phyloP scores from a whole-genome alignment of 2,329 filamentous ascomycete species.

The Lomentospora prolificans region DNA sequence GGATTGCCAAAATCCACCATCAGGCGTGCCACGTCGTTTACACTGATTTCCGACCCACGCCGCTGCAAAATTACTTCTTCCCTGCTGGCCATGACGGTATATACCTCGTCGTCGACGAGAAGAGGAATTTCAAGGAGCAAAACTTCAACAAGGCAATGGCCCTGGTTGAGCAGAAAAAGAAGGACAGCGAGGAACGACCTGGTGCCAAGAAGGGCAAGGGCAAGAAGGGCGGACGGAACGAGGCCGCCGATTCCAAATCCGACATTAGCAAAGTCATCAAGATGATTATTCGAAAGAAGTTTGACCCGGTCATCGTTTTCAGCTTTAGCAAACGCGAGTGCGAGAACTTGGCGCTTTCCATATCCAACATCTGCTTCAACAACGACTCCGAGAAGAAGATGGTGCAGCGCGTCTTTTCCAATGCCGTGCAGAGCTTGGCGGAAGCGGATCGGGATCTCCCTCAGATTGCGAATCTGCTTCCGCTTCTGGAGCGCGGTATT shows the following conservation, averaged over 20 bases:
- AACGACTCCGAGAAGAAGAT: conserved; percentile 91
- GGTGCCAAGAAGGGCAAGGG: conserved; percentile 69
- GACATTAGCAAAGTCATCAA: conserved; percentile 97
- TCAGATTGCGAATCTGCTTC: conserved; percentile 84
- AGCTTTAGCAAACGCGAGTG: conserved; percentile 98
- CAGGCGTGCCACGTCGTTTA: conserved; percentile 99
- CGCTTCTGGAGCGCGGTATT: conserved; percentile 81
- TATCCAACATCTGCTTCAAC: conserved; percentile 86
- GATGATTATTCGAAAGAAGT: conserved; percentile 97
- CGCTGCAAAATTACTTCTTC: conserved; percentile 96
- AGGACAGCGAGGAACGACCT: conserved; percentile 63
- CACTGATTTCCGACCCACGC: conserved; percentile 94
- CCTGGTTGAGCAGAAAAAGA: conserved; percentile 75
- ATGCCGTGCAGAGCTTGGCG: conserved; percentile 83
- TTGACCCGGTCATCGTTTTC: conserved; percentile 98
- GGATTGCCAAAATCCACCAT: conserved; percentile 96
- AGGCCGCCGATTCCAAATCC: conserved; percentile 48
- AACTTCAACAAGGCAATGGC: conserved; percentile 97
- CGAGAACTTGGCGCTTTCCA: conserved; percentile 78
- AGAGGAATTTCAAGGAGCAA: conserved; percentile 88
- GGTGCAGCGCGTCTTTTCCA: conserved; percentile 89
- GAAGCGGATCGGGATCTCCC: conserved; percentile 83
- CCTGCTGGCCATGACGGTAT: conserved; percentile 88
- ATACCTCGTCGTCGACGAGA: conserved; percentile 90
- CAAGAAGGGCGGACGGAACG: conserved; percentile 75